phyloP scores from a whole-genome alignment of 2,329 filamentous ascomycete genomes.

The Hypoxylon sp. region DNA sequence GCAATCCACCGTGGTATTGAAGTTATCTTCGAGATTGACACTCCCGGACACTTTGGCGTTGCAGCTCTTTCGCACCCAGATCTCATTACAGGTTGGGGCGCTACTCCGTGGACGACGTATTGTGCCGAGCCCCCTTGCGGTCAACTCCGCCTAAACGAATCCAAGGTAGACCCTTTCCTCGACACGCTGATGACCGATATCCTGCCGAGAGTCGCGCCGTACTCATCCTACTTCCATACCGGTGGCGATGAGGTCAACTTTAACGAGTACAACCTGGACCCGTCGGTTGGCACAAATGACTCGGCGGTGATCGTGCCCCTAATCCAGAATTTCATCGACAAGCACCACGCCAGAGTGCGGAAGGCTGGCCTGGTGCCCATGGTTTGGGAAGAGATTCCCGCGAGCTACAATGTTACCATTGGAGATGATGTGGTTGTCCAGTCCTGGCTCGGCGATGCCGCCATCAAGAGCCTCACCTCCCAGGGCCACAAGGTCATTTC shows the following conservation, averaged over 20 bases:
- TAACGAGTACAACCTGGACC: conserved; percentile 81
- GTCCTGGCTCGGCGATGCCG: conserved; percentile 78
- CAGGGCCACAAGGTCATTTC: conserved; percentile 80
- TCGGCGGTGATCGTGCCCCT: conserved; percentile 77
- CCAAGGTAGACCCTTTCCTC: conserved; percentile 79
- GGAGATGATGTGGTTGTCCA: conserved; percentile 82
- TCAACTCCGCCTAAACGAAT: conserved; percentile 82
- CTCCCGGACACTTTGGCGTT: conserved; percentile 82
- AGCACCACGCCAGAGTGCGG: conserved; percentile 76
- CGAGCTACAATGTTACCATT: conserved; percentile 83
- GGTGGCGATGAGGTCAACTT: conserved; percentile 90
- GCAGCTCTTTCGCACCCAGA: conserved; percentile 78
- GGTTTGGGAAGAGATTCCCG: conserved; percentile 90
- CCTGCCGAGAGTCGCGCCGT: conserved; percentile 78
- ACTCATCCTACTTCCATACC: conserved; percentile 84
- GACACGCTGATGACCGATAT: conserved; percentile 81
- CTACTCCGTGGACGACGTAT: conserved; percentile 70
- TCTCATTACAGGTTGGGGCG: conserved; percentile 76
- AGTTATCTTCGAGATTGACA: conserved; percentile 83
- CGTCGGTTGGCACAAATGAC: conserved; percentile 77
- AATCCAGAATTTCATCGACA: conserved; percentile 82
- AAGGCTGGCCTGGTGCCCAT: conserved; percentile 77
- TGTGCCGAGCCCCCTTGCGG: conserved; percentile 76
- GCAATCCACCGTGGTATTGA: conserved; percentile 78
- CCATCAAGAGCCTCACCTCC: conserved; percentile 72